phyloP scores from a whole-genome alignment of 305 asterid species.

The Fraxinus velutina region DNA sequence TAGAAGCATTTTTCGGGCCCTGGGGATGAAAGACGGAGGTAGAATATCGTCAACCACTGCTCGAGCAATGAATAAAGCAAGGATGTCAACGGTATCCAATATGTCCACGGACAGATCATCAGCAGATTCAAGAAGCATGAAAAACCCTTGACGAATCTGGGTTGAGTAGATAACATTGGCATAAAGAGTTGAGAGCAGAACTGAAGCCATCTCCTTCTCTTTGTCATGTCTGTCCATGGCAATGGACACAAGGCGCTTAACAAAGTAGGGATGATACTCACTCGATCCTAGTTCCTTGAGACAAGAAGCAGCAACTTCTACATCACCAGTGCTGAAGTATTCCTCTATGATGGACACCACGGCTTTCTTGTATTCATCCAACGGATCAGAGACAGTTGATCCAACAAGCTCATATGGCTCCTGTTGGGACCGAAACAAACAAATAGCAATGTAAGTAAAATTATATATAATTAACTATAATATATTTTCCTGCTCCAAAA shows the following conservation, averaged over 20 bases:
- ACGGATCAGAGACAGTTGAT: conserved; percentile 66
- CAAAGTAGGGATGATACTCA: conserved; percentile 81
- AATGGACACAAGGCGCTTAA: conserved; percentile 82
- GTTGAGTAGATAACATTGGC: conserved; percentile 67
- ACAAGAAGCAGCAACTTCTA: conserved; percentile 70
- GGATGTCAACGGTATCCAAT: conserved; percentile 75
- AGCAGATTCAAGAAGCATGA: conserved; percentile 81
- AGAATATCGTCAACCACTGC: conserved; percentile 94
- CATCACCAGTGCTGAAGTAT: conserved; percentile 80
- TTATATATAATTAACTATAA: background rate
- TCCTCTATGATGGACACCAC: conserved; percentile 77
- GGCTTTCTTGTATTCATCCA: conserved; percentile 93
- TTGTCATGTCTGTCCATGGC: conserved; percentile 93
- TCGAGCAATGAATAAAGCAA: conserved; percentile 80
- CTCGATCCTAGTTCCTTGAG: conserved; percentile 72
- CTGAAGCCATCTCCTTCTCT: conserved; percentile 98
- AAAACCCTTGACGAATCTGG: conserved; percentile 76
- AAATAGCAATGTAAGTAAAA: background rate
- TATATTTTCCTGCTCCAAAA: background rate
- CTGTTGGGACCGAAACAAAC: conserved; percentile 30
- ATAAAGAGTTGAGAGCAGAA: conserved; percentile 78
- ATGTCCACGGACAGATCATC: conserved; percentile 89
- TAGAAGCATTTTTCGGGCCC: conserved; percentile 59
- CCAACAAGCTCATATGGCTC: conserved; percentile 92
- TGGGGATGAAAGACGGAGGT: conserved; percentile 78